These are phyloP conservation scores for Nasturtium officinale DNA, from an alignment of 345 rosid species.

Conservation along the genomic window DNA sequence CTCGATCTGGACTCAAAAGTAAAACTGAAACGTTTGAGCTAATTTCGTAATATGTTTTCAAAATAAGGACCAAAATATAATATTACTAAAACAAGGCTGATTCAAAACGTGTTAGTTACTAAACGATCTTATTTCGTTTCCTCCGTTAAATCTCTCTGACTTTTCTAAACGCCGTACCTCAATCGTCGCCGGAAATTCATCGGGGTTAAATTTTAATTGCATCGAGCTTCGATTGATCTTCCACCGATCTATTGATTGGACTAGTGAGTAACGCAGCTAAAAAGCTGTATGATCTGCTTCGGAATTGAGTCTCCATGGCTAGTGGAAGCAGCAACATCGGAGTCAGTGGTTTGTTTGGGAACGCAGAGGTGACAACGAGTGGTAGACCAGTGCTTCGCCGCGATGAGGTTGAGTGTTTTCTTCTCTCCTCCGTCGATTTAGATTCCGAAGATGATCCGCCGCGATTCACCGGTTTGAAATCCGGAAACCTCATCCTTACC, in stretches of 20 bases:
- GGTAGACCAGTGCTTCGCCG: constrained; percentile 81
- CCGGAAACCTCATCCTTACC: constrained; percentile 75
- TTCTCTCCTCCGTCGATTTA: constrained; percentile 77
- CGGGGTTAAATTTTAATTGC: neutral
- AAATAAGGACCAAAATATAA: neutral
- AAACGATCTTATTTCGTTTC: constrained; percentile 1
- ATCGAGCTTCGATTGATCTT: neutral
- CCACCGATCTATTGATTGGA: constrained; percentile 10
- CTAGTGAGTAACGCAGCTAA: constrained; percentile 4
- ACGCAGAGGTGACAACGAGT: constrained; percentile 61
- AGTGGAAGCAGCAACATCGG: constrained; percentile 36
- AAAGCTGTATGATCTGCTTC: constrained; percentile 30
- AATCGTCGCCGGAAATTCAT: constrained; percentile 4
- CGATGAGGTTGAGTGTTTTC: constrained; percentile 71
- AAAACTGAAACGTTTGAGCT: neutral
- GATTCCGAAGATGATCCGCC: constrained; percentile 59
- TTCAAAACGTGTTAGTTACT: neutral
- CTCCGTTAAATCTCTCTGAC: constrained; percentile 18
- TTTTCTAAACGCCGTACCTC: neutral
- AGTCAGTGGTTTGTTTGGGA: constrained; percentile 36
- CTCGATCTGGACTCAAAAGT: neutral
- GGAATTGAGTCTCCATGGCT: constrained; percentile 30
- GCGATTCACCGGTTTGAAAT: constrained; percentile 49
- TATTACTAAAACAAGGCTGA: neutral
- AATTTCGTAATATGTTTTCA: neutral